Evolutionary conservation across 306 rosid genomes (phyloP), one percentile per base, ranked within the genome.

Genomic region (Chamaecrista fasciculata): DNA sequence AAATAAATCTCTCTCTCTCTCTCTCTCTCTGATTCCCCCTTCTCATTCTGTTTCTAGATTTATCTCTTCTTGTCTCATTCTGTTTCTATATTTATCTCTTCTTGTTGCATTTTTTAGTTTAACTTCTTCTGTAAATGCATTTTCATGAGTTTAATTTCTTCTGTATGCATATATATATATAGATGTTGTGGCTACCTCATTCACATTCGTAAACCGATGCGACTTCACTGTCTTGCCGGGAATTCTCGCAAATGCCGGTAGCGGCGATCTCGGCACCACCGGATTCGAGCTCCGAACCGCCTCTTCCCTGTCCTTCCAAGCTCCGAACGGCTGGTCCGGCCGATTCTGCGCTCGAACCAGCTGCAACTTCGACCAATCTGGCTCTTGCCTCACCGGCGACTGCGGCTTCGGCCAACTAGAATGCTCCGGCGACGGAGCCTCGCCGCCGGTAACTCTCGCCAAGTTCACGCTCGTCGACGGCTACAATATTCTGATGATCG

Each of bases 291-390:
- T 94, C 66, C 95, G 89, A 0, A 79, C 70, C 5, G 86, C 79
- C 34, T 69, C 96, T 29, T 81, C 91, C 0, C 89, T 97, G 24
- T 37, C 95, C 0, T 80, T 94, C 39, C 85, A 78, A 53, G 95
- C 98, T 0, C 95, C 98, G 4, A 86, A 97, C 3, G 98, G 97
- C 60, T 94, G 98, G 98, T 94, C 98, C 52, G 98, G 98, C 2
- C 88, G 98, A 0, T 94, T 94, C 86, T 94, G 98, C 97, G 98
- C 68, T 2, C 79, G 98, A 56, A 90, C 97, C 4, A 85, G 83
- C 24, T 94, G 97, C 67, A 80, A 53, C 5, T 94, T 94, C 76
- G 95, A 85, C 73, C 89, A 85, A 69, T 90, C 97, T 67, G 87
- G 97, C 0, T 85, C 95, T 0, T 94, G 98, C n/a, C 60, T 67